A percentile compares a stretch with the other conserved stretches of the same genome.
Evolutionary conservation across 768 basidiomycete genomes (phyloP).

Genomic region (Boletus vermiculosoides): DNA sequence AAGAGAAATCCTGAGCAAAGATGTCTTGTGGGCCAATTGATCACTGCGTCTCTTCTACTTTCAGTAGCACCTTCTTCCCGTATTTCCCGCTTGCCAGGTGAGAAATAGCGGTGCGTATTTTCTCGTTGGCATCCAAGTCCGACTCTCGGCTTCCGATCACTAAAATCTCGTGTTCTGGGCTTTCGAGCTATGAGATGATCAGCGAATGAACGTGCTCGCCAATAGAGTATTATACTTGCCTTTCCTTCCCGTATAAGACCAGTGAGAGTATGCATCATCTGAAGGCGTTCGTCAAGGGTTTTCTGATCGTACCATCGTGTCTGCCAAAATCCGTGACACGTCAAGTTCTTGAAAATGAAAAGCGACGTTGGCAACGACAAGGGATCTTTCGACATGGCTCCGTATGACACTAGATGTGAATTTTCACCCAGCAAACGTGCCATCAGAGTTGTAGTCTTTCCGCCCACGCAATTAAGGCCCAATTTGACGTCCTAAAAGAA

Average conservation of each 20-base stretch:
- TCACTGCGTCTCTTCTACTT: constrained; percentile 32
- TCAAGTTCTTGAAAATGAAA: constrained; percentile 85
- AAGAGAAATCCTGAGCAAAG: neutral
- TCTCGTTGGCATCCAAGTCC: constrained; percentile 38
- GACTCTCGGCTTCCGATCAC: constrained; percentile 41
- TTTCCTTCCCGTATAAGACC: constrained; percentile 53
- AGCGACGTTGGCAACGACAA: constrained; percentile 72
- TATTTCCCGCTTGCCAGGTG: constrained; percentile 36
- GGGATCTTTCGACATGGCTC: constrained; percentile 87
- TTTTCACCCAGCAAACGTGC: constrained; percentile 60
- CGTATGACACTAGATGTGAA: constrained; percentile 81
- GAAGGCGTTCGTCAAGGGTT: constrained; percentile 46
- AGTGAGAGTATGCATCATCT: constrained; percentile 50
- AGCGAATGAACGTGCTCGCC: constrained; percentile 1
- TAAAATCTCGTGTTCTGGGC: constrained; percentile 69
- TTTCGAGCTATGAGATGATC: constrained; percentile 50
- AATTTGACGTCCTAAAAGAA: constrained; percentile 40
- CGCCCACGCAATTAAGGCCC: constrained; percentile 61
- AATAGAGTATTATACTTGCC: constrained; percentile 34
- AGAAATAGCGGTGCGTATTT: constrained; percentile 35
- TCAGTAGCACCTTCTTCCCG: constrained; percentile 52
- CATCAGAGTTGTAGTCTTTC: constrained; percentile 69
- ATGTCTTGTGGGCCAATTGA: neutral
- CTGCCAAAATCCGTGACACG: constrained; percentile 77
- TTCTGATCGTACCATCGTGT: constrained; percentile 62